Conservation (phyloP, 129 eudicot species). For the Escallonia herrerae region DNA sequence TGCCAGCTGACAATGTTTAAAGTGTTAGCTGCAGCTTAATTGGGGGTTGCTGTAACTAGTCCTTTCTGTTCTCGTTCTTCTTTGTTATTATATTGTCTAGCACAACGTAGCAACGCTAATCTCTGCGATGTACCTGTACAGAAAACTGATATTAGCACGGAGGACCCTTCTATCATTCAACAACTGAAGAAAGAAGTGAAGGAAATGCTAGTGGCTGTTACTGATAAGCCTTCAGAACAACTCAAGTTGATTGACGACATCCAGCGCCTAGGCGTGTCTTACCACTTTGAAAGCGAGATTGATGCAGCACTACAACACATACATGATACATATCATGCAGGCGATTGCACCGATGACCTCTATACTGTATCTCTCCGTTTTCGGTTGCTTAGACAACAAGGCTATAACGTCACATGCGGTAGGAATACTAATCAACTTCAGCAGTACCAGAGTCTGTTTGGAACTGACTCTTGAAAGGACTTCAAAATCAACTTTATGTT, state of each 20-base stretch:
- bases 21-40: too few relatives aligned
- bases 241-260: conserved; percentile 15
- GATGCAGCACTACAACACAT: background rate
- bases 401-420: conserved; percentile 16
- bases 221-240: background rate
- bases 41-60: too few relatives aligned
- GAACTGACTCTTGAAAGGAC: too few relatives aligned
- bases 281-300: conserved; percentile 15
- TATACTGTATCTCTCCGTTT: conserved; percentile 16
- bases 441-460: too few relatives aligned
- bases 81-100: too few relatives aligned
- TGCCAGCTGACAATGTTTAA: too few relatives aligned
- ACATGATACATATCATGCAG: background rate
- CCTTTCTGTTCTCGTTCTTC: too few relatives aligned
- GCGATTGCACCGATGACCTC: conserved; percentile 11
- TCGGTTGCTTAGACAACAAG: conserved; percentile 22
- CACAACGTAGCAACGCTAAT: too few relatives aligned
- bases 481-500: too few relatives aligned
- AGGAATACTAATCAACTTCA: too few relatives aligned
- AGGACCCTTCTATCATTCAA: background rate
- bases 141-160: too few relatives aligned
- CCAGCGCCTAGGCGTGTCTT: conserved; percentile 23
- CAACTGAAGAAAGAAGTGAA: conserved; percentile 7
- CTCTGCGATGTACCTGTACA: too few relatives aligned
- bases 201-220: background rate